These are phyloP conservation scores for Penicillium digitatum DNA, from an alignment of 2,329 filamentous ascomycete genomes.

Conservation along the genomic window DNA sequence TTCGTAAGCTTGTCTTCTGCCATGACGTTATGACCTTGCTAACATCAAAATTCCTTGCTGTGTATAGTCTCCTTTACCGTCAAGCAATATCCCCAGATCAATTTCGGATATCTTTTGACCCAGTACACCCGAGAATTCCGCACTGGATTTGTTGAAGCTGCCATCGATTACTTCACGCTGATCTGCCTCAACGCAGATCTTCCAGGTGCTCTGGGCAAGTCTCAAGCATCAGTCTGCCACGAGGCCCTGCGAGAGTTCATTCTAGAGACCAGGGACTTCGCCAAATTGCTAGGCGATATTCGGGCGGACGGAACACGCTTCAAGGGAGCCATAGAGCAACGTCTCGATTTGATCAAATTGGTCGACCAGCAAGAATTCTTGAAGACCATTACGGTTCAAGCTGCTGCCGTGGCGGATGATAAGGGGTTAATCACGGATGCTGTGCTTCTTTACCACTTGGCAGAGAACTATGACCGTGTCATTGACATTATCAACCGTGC, in stretches of 20 bases:
- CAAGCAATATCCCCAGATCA: slow-evolving; percentile 68
- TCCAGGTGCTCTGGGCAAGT: slow-evolving; percentile 66
- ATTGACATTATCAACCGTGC: slow-evolving; percentile 83
- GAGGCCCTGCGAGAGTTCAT: slow-evolving; percentile 90
- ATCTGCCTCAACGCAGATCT: slow-evolving; percentile 90
- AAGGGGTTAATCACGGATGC: slow-evolving; percentile 91
- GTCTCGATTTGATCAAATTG: slow-evolving; percentile 74
- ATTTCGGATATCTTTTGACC: slow-evolving; percentile 88
- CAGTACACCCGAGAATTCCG: slow-evolving; percentile 97
- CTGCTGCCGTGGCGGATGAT: slow-evolving; percentile 87
- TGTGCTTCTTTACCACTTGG: slow-evolving; percentile 88
- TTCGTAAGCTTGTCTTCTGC: slow-evolving; percentile 45
- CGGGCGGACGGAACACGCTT: slow-evolving; percentile 79
- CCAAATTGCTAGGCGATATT: slow-evolving; percentile 88
- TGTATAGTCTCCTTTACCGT: slow-evolving; percentile 52
- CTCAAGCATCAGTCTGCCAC: slow-evolving; percentile 79
- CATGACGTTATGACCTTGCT: slow-evolving; percentile 5
- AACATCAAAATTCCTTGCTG: background rate
- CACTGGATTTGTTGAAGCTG: slow-evolving; percentile 79
- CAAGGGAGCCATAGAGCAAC: slow-evolving; percentile 80
- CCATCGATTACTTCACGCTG: slow-evolving; percentile 86
- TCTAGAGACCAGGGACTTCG: slow-evolving; percentile 94
- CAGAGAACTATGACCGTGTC: slow-evolving; percentile 94
- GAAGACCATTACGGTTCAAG: slow-evolving; percentile 86
- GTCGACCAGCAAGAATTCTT: slow-evolving; percentile 79